phyloP scores from a whole-genome alignment of 169 alveolate species.

The Cryptosporidium muris region DNA sequence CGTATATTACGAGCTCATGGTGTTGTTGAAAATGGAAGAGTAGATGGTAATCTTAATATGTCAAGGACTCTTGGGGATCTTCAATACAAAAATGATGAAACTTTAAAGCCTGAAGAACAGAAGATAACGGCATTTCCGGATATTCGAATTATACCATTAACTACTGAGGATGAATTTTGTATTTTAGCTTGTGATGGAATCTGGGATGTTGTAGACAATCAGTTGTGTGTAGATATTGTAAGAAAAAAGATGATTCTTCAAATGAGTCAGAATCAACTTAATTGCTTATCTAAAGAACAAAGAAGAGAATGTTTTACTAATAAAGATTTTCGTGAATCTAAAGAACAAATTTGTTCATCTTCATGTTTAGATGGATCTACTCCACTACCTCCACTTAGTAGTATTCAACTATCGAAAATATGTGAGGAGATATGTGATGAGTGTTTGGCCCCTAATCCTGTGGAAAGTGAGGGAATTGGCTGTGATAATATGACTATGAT shows the following conservation, averaged over 20 bases:
- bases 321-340: slow-evolving; percentile 27
- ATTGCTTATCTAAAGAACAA: slow-evolving; percentile 14
- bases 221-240: slow-evolving; percentile 90
- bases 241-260: slow-evolving; percentile 61
- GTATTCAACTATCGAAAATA: slow-evolving; percentile 77
- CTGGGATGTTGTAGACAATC: slow-evolving; percentile 95
- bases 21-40: slow-evolving; percentile 92
- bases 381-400: slow-evolving; percentile 47
- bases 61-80: slow-evolving; percentile 97
- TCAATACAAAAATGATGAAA: slow-evolving; percentile 90
- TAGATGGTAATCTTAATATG: slow-evolving; percentile 94
- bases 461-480: slow-evolving; percentile 89
- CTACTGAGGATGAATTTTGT: slow-evolving; percentile 91
- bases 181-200: slow-evolving; percentile 99
- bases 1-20: slow-evolving; percentile 96
- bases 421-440: slow-evolving; percentile 88
- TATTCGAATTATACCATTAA: slow-evolving; percentile 82
- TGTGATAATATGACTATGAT: slow-evolving; percentile 95
- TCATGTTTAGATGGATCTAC: slow-evolving; percentile 39
- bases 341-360: slow-evolving; percentile 16
- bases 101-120: slow-evolving; percentile 89
- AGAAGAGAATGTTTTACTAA: slow-evolving; percentile 2
- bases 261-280: slow-evolving; percentile 41
- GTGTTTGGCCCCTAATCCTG: slow-evolving; percentile 86
- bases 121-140: slow-evolving; percentile 95